Evolutionary conservation across 768 basidiomycete species (phyloP), one percentile per base, ranked within the genome.

Genomic region (Tricholoma furcatifolium): DNA sequence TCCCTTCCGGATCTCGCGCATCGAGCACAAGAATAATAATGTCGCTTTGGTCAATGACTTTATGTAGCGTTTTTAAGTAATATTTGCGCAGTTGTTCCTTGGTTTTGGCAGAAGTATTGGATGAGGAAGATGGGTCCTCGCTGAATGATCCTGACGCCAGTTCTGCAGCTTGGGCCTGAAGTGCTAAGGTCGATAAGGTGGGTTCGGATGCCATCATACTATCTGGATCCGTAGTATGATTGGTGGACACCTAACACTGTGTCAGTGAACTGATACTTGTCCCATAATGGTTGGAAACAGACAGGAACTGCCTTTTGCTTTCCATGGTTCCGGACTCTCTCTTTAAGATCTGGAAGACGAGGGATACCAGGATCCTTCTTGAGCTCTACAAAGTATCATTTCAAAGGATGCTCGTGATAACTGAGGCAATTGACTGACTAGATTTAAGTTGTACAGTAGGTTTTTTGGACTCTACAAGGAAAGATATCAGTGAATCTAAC

Each of bases 1-100:
- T 95, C 0, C 96, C 95, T 53, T 96, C 89, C 2, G 97, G 96
- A 74, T 98, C 96, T 36, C 96, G 77, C 1, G 95, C 95, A 70
- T 98, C 97, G 14, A 98, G 77, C 0, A 93, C 91, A 32, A 90
- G 86, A 41, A 98, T 77, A 46, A 98, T 71, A 30, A 99, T 89
- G 65, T 98, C 95, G 58, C 89, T 87, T 63, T 94, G 79, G 58
- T 97, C 94, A 54, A 98, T 88, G 41, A 99, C 96, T 71, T 91
- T 93, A 70, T 93, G 85, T 20, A 98, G 70, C 1, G 87, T 78
- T 35, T 88, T 83, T 43, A 95, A 72, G 62, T 93, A 91, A 60
- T 91, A 79, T 50, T 81, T 78, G 27, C 87, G 81, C 23, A 84
- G 65, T 57, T 90, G 88, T 59, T 88, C 85, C 58, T 80, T 87